phyloP scores from a whole-genome alignment of 805 yeast species.

The Candida piceae region DNA sequence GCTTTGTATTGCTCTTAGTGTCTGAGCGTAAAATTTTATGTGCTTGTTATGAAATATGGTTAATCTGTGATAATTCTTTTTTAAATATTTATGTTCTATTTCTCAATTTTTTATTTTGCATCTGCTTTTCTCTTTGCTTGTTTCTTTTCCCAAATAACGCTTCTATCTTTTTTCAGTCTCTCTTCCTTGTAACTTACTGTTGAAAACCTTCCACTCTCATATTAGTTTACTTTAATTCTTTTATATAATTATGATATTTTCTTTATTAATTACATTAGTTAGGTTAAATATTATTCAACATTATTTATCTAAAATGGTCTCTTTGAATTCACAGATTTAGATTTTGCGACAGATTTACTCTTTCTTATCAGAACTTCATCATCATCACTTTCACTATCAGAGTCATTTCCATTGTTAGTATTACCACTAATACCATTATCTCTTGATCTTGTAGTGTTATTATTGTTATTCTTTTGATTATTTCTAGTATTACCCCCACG shows the following conservation, averaged over 20 bases:
- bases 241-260: too few relatives aligned
- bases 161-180: too few relatives aligned
- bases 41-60: too few relatives aligned
- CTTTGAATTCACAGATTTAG: constrained; percentile 7
- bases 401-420: constrained; percentile 1
- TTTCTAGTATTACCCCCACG: neutral
- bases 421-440: neutral
- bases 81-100: constrained; percentile 1
- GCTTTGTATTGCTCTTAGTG: too few relatives aligned
- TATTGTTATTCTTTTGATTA: neutral
- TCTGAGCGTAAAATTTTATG: too few relatives aligned
- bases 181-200: too few relatives aligned
- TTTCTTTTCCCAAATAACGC: too few relatives aligned
- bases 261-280: too few relatives aligned
- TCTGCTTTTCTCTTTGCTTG: neutral
- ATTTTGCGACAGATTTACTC: constrained; percentile 3
- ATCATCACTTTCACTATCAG: constrained; percentile 15
- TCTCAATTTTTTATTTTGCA: neutral
- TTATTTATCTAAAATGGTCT: constrained; percentile 20
- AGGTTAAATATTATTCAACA: too few relatives aligned
- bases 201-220: too few relatives aligned
- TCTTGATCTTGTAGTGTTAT: neutral
- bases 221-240: too few relatives aligned
- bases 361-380: constrained; percentile 20
- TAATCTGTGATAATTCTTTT: too few relatives aligned